A percentile compares a stretch with the other conserved stretches of the same genome.
Conservation (phyloP, 148 eudicot species). For the Diospyros lotus region DNA sequence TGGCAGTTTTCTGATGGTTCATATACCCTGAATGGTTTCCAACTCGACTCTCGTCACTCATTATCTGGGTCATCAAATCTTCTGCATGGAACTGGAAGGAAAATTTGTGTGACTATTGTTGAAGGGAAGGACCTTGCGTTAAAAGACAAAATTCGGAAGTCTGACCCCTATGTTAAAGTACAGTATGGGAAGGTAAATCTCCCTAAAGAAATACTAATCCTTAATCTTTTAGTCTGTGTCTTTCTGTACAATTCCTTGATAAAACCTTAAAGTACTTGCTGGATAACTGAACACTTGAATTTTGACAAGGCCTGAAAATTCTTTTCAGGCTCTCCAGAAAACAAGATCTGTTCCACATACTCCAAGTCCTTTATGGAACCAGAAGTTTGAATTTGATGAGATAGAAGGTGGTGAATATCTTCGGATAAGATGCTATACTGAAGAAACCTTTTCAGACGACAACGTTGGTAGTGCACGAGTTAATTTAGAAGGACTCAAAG, state of each 20-base stretch:
- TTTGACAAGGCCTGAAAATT: conserved; percentile 12
- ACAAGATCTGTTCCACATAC: conserved; percentile 48
- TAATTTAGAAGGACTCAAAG: conserved; percentile 84
- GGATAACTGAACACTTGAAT: not conserved
- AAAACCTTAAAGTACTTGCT: not conserved
- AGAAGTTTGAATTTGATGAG: conserved; percentile 93
- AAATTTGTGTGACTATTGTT: conserved; percentile 57
- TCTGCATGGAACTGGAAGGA: conserved; percentile 68
- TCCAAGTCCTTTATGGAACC: conserved; percentile 72
- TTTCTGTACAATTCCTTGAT: too few species aligned
- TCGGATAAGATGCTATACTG: conserved; percentile 65
- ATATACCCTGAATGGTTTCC: conserved; percentile 36
- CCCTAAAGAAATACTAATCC: too few species aligned
- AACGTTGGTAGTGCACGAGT: conserved; percentile 83
- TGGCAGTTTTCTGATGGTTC: conserved; percentile 96
- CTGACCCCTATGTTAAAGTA: conserved; percentile 72
- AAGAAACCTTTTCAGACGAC: conserved; percentile 84
- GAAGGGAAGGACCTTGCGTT: conserved; percentile 71
- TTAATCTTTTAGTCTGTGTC: too few species aligned
- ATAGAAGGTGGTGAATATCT: conserved; percentile 86
- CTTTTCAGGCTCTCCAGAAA: conserved; percentile 48
- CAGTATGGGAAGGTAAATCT: conserved; percentile 88
- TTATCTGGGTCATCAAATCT: conserved; percentile 45
- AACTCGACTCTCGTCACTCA: conserved; percentile 44
- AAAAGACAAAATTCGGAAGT: conserved; percentile 70